phyloP scores from a whole-genome alignment of 352 stramenopile genomes.

The Thalassiosira hispida region DNA sequence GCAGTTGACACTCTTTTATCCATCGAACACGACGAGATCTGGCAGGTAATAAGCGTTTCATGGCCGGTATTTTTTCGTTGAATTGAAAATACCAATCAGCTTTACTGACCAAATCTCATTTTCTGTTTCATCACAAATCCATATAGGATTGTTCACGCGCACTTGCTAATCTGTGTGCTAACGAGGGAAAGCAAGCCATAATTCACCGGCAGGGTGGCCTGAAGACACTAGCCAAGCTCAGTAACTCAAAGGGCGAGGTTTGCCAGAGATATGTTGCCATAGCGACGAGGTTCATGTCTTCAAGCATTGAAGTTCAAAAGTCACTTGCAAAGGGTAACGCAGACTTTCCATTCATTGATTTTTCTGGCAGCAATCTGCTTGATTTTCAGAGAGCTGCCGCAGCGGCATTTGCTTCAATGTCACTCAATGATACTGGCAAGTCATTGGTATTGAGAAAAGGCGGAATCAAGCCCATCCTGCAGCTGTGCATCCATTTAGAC shows the following conservation, averaged over 20 bases:
- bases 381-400: slow-evolving; percentile 90
- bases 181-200: slow-evolving; percentile 92
- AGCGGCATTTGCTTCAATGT: slow-evolving; percentile 92
- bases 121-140: background rate
- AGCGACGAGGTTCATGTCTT: slow-evolving; percentile 92
- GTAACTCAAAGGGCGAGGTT: slow-evolving; percentile 89
- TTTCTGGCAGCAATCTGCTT: slow-evolving; percentile 88
- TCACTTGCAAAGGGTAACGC: slow-evolving; percentile 91
- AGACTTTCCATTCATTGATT: slow-evolving; percentile 90
- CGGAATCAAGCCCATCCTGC: slow-evolving; percentile 90
- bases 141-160: slow-evolving; percentile 88
- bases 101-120: background rate
- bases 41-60: slow-evolving; percentile 83
- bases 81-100: background rate
- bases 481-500: slow-evolving; percentile 90
- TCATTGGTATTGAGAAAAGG: slow-evolving; percentile 92
- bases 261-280: slow-evolving; percentile 94
- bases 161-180: slow-evolving; percentile 92
- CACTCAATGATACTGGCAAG: slow-evolving; percentile 93
- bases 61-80: background rate
- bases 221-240: slow-evolving; percentile 90
- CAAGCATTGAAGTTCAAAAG: slow-evolving; percentile 92
- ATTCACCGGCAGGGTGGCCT: slow-evolving; percentile 93
- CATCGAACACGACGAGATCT: slow-evolving; percentile 90
- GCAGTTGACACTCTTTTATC: slow-evolving; percentile 87